Conservation (phyloP, 805 yeast genomes). For the Kodamaea kaohsiungensis region DNA sequence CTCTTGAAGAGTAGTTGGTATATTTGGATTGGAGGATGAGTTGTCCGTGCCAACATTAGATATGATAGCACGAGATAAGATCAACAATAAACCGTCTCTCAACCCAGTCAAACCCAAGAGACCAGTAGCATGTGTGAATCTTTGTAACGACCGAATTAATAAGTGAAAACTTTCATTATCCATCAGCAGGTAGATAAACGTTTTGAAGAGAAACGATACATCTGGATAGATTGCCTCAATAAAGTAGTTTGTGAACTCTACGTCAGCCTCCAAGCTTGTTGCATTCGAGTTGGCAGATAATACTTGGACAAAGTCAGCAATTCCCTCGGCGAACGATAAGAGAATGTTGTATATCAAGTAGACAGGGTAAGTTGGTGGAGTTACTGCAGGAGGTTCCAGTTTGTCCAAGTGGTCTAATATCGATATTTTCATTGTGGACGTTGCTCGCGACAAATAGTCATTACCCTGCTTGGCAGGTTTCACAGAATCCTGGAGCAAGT, state of each 20-base stretch:
- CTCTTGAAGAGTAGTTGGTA: constrained; percentile 15
- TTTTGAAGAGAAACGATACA: constrained; percentile 26
- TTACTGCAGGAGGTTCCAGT: constrained; percentile 64
- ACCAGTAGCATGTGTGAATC: constrained; percentile 81
- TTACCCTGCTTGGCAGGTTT: constrained; percentile 9
- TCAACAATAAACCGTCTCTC: constrained; percentile 50
- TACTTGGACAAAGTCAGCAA: constrained; percentile 53
- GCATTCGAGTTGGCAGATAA: constrained; percentile 33
- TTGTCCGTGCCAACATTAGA: constrained; percentile 11
- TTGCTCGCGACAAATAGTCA: neutral
- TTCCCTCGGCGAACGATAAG: constrained; percentile 64
- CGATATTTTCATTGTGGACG: constrained; percentile 51
- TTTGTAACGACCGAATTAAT: constrained; percentile 72
- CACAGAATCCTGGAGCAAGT: constrained; percentile 20
- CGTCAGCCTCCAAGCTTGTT: constrained; percentile 29
- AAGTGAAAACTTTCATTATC: constrained; percentile 71
- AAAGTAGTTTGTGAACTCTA: constrained; percentile 36
- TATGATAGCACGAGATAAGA: constrained; percentile 29
- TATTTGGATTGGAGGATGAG: neutral
- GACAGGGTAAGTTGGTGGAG: constrained; percentile 59
- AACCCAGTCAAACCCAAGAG: constrained; percentile 56
- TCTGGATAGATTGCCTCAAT: constrained; percentile 31
- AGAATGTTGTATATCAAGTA: constrained; percentile 57
- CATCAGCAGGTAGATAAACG: constrained; percentile 61
- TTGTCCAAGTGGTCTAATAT: constrained; percentile 81